Conservation (phyloP, 2,329 filamentous ascomycete genomes). For the Didymella pinodella region DNA sequence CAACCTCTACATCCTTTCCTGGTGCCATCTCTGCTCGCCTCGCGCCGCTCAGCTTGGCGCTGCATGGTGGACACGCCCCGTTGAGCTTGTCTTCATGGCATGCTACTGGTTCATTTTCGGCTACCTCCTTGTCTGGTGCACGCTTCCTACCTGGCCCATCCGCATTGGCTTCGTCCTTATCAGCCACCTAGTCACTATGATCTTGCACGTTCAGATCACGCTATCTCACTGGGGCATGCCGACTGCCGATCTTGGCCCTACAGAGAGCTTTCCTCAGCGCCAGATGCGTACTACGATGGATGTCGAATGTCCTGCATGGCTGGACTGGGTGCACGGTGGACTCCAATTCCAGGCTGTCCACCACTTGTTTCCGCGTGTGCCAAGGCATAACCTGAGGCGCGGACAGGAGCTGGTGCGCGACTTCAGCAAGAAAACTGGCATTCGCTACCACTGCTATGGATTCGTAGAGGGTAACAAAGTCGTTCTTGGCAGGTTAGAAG, state of each 20-base stretch:
- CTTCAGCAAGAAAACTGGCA: slow-evolving; percentile 82
- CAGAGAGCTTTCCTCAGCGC: slow-evolving; percentile 87
- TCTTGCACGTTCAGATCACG: slow-evolving; percentile 88
- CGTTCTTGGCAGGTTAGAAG: slow-evolving; percentile 77
- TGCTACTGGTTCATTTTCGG: slow-evolving; percentile 91
- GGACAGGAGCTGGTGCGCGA: slow-evolving; percentile 79
- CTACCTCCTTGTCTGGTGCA: slow-evolving; percentile 78
- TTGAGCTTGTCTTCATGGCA: slow-evolving; percentile 77
- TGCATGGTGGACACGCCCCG: slow-evolving; percentile 82
- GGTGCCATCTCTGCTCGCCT: slow-evolving; percentile 75
- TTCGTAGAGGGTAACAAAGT: slow-evolving; percentile 85
- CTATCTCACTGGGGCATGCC: slow-evolving; percentile 95
- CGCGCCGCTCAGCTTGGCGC: slow-evolving; percentile 77
- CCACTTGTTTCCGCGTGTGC: slow-evolving; percentile 83
- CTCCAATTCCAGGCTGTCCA: slow-evolving; percentile 91
- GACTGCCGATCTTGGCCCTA: slow-evolving; percentile 81
- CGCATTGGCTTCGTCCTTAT: slow-evolving; percentile 79
- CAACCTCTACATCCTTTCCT: slow-evolving; percentile 85
- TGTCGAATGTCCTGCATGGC: slow-evolving; percentile 84
- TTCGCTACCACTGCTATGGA: slow-evolving; percentile 85
- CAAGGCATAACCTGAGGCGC: slow-evolving; percentile 80
- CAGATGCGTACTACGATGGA: slow-evolving; percentile 96
- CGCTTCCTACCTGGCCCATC: slow-evolving; percentile 72
- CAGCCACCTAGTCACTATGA: slow-evolving; percentile 81
- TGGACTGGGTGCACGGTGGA: slow-evolving; percentile 89